These are phyloP conservation scores for Nymphaea thermarum DNA, from an alignment of 164 flowering plant genomes.

Conservation along the genomic window DNA sequence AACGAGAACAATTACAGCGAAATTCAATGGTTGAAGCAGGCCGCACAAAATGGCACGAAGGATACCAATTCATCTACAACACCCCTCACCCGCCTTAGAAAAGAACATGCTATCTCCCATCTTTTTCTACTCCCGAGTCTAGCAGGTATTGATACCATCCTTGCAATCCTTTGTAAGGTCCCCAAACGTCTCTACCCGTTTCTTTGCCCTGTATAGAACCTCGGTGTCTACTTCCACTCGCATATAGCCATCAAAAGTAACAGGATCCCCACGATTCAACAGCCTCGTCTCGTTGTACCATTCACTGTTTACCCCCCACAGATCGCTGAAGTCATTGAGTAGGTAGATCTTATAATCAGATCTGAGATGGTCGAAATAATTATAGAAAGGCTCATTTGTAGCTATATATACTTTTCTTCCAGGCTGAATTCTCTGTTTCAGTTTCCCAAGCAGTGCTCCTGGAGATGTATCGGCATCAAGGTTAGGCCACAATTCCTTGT, in stretches of 20 bases:
- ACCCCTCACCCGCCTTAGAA: too few relatives aligned
- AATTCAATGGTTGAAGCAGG: too few relatives aligned
- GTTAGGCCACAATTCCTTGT: constrained; percentile 85
- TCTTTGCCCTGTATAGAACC: constrained; percentile 77
- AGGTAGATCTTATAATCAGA: constrained; percentile 72
- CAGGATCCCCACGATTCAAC: constrained; percentile 56
- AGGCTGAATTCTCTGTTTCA: constrained; percentile 42
- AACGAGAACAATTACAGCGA: too few relatives aligned
- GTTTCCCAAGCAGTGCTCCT: constrained; percentile 44
- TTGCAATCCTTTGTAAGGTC: constrained; percentile 89
- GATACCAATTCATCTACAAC: too few relatives aligned
- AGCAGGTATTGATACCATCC: constrained; percentile 90
- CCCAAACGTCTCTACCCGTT: constrained; percentile 75
- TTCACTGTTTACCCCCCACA: constrained; percentile 83
- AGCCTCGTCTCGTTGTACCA: constrained; percentile 80
- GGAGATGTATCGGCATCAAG: constrained; percentile 81
- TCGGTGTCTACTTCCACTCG: constrained; percentile 92
- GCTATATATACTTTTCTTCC: constrained; percentile 84
- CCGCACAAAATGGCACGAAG: too few relatives aligned
- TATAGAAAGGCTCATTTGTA: constrained; percentile 79
- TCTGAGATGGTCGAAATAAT: constrained; percentile 79
- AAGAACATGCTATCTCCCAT: too few relatives aligned
- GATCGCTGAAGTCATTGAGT: constrained; percentile 74
- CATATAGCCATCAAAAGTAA: constrained; percentile 94
- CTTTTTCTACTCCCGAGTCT: neutral